Conservation (phyloP, 768 basidiomycete genomes). For the Panus rudis region DNA sequence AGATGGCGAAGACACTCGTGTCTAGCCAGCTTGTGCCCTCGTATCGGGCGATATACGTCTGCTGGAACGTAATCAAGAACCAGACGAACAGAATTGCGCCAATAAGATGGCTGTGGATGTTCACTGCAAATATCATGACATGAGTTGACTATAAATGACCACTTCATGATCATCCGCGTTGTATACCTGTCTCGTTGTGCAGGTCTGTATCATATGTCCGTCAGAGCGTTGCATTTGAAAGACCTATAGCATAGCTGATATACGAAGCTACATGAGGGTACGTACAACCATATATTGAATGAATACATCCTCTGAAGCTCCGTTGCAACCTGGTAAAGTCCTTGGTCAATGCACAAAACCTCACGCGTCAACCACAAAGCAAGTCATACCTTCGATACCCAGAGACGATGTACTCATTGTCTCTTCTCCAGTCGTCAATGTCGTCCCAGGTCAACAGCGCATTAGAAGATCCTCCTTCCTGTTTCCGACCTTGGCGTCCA, state of each 20-base stretch:
- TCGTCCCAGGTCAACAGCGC: slow-evolving; percentile 53
- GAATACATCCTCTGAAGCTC: slow-evolving; percentile 54
- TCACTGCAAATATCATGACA: slow-evolving; percentile 41
- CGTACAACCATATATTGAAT: slow-evolving; percentile 65
- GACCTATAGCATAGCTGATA: not conserved
- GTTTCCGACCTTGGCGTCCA: no score
- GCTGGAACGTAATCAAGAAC: slow-evolving; percentile 47
- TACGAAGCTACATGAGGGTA: slow-evolving; percentile 7
- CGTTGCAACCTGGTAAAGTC: slow-evolving; percentile 41
- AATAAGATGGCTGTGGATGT: slow-evolving; percentile 79
- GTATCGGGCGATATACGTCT: slow-evolving; percentile 43
- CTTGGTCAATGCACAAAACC: slow-evolving; percentile 1
- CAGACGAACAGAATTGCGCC: slow-evolving; percentile 56
- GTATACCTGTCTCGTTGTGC: slow-evolving; percentile 71
- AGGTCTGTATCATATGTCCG: slow-evolving; percentile 38
- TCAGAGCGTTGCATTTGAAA: not conserved
- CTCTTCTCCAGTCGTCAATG: slow-evolving; percentile 61
- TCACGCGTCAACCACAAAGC: not conserved
- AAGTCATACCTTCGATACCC: slow-evolving; percentile 60
- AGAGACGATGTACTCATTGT: slow-evolving; percentile 65
- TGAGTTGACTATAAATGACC: slow-evolving; percentile 9
- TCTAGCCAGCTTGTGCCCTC: slow-evolving; percentile 56
- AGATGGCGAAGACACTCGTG: slow-evolving; percentile 50
- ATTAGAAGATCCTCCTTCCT: no score
- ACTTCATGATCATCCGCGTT: not conserved